Evolutionary conservation across 441 rosid species (phyloP), one percentile per base, ranked within the genome.

Genomic region (Euphorbia schlechtendalii): DNA sequence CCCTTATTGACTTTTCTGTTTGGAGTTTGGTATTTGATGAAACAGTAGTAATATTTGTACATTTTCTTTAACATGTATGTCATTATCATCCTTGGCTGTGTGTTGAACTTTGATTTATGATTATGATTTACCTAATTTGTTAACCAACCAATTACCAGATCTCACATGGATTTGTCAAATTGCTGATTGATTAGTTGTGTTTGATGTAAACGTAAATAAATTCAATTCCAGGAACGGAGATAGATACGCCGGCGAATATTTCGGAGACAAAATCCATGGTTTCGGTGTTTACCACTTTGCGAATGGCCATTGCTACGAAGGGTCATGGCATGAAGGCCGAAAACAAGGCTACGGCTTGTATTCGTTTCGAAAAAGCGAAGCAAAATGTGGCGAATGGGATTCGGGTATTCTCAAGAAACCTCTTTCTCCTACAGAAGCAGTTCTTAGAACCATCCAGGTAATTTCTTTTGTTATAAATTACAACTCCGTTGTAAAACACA

Each of bases 251-350:
- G 97, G 99, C 27, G 99, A 90, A 71, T 90, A 90, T 73, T 93
- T 85, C 45, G 90, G 96, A 49, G 99, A 86, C 70, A 88, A 90
- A 82, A 82, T 93, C 52, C 96, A 93, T 59, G 99, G 97, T 0
- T 88, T 90, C n/a, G 97, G 96, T 30, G 86, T 87, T 21, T 93
- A 93, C 68, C 91, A 81, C 66, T 93, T 93, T 18, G 88, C 88
- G 32, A 88, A 87, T 61, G 96, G 96, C 67, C 99, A 93, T 46
- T 83, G 84, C 71, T 90, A 90, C 0, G 93, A 93, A 73, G 97
- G 98, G 12, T 88, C 96, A 14, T 90, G 97, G 98, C 97, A 93
- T n/a, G 96, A 93, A 80, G 97, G 96, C 54, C 82, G 81, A 70
- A 90, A 82, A 62, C 97, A 93, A 78, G 97, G 98, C 0, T 84